Conservation (phyloP, 345 rosid genomes). For the Corymbia maculata region DNA sequence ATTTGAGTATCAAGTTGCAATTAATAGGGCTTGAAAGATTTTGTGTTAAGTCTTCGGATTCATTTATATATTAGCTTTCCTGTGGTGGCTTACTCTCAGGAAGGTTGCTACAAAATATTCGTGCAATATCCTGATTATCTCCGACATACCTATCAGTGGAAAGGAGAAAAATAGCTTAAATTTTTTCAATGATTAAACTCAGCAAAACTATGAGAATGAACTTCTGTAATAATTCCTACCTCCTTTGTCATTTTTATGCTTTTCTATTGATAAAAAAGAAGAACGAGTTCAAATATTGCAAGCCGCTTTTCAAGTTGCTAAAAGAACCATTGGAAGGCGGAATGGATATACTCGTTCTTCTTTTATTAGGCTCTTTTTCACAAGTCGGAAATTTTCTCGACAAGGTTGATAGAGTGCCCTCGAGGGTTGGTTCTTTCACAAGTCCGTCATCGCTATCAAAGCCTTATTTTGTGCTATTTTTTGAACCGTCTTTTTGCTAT, state of each 20-base stretch:
- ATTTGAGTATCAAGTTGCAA: no score
- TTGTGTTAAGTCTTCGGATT: no score
- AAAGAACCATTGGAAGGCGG: neutral
- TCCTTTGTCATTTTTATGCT: neutral
- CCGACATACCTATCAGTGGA: neutral
- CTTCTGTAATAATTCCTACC: neutral
- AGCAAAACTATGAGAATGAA: neutral
- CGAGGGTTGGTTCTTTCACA: neutral
- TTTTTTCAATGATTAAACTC: neutral
- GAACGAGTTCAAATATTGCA: neutral
- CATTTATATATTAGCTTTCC: no score
- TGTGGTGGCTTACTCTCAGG: no score
- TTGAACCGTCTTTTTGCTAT: neutral
- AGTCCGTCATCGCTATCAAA: neutral
- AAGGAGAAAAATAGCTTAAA: neutral
- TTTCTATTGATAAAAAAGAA: neutral
- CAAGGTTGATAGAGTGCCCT: neutral
- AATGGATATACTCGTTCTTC: neutral
- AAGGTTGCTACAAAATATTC: no score
- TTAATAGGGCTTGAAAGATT: no score
- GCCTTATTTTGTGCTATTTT: neutral
- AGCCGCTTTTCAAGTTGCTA: no score
- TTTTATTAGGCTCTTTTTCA: neutral
- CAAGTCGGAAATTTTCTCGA: neutral
- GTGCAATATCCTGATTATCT: no score